These are phyloP conservation scores for Glomus cerebriforme DNA, from an alignment of 192 early-diverging fungal species.

Conservation along the genomic window DNA sequence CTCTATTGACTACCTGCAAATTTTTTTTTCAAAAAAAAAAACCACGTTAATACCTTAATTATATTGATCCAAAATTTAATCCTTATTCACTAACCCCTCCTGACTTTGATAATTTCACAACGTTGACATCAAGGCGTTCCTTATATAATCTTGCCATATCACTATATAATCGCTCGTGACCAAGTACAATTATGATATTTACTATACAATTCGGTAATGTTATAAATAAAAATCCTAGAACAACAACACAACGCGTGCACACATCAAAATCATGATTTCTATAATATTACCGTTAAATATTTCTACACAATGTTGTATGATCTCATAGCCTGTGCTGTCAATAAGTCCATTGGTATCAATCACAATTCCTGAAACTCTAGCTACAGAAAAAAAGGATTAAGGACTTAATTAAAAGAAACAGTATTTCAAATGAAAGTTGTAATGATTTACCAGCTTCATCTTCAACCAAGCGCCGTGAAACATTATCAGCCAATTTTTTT, in stretches of 20 bases:
- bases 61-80: background rate
- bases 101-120: slow-evolving; percentile 89
- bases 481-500: slow-evolving; percentile 59
- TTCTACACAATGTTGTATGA: slow-evolving; percentile 72
- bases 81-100: slow-evolving; percentile 71
- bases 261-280: background rate
- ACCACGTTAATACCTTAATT: background rate
- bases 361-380: slow-evolving; percentile 71
- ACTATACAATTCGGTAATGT: slow-evolving; percentile 45
- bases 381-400: slow-evolving; percentile 37
- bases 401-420: background rate
- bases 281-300: slow-evolving; percentile 63
- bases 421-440: background rate
- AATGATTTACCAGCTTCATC: slow-evolving; percentile 56
- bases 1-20: slow-evolving; percentile 80
- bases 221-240: background rate
- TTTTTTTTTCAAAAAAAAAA: background rate
- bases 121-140: slow-evolving; percentile 50
- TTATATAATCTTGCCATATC: slow-evolving; percentile 66
- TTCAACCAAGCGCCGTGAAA: slow-evolving; percentile 62
- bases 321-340: slow-evolving; percentile 74
- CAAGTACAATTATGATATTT: slow-evolving; percentile 84
- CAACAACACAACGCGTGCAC: background rate
- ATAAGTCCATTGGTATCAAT: slow-evolving; percentile 87
- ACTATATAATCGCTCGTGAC: slow-evolving; percentile 92